Conservation (phyloP, 345 rosid species). For the Syzygium oleosum region DNA sequence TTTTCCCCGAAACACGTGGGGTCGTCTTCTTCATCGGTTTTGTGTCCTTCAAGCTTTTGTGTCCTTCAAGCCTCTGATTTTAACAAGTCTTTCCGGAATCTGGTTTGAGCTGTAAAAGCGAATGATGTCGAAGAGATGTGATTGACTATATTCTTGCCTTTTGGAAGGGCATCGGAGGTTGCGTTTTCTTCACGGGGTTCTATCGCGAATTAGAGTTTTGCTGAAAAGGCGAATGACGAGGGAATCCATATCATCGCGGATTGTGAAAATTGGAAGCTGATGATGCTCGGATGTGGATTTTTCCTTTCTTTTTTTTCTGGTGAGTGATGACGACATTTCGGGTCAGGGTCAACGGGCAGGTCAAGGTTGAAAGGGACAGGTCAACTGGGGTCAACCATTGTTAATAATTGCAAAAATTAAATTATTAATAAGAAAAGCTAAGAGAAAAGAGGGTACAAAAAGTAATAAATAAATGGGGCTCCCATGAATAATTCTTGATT, state of each 20-base stretch:
- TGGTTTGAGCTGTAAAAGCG: neutral
- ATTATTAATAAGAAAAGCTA: neutral
- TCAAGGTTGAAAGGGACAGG: constrained; percentile 28
- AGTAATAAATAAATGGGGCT: neutral
- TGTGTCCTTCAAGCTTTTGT: neutral
- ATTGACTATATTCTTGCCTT: neutral
- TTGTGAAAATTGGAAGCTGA: neutral
- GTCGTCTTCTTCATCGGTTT: neutral
- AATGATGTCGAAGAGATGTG: neutral
- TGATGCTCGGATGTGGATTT: neutral
- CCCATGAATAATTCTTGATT: neutral
- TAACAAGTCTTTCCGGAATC: neutral
- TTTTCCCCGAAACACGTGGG: neutral
- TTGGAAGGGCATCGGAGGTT: neutral
- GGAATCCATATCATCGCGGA: neutral
- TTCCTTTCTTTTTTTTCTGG: neutral
- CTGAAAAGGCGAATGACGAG: neutral
- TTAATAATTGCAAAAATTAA: neutral
- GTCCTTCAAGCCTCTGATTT: neutral
- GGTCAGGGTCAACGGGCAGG: constrained; percentile 7
- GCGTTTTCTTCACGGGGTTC: neutral
- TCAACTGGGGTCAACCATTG: constrained; percentile 26
- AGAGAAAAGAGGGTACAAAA: neutral
- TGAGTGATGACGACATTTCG: neutral
- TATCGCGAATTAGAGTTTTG: neutral